Conservation (phyloP, 1,284 basidiomycete genomes). For the Leccinum fuscescens region DNA sequence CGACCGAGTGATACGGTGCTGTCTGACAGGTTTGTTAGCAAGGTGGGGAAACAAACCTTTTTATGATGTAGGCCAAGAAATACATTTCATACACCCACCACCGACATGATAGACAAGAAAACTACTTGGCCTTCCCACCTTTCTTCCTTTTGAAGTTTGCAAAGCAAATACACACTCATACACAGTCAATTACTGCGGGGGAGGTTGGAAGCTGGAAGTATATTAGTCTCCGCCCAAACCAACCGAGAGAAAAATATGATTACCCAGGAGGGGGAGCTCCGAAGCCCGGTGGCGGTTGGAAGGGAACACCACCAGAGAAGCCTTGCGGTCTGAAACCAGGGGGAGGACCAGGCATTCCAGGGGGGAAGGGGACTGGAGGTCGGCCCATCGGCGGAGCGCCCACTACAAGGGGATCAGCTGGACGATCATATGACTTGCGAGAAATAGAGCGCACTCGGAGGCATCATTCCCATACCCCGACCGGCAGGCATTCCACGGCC, state of each 20-base stretch:
- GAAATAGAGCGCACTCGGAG: constrained; percentile 65
- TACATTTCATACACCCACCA: constrained; percentile 28
- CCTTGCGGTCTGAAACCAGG: constrained; percentile 84
- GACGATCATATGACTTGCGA: constrained; percentile 13
- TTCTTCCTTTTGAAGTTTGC: constrained; percentile 16
- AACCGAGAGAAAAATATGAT: constrained; percentile 28
- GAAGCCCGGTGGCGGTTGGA: constrained; percentile 79
- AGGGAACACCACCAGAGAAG: constrained; percentile 76
- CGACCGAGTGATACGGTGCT: constrained; percentile 23
- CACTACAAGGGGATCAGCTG: constrained; percentile 40
- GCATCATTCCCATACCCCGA: constrained; percentile 95
- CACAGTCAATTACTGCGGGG: constrained; percentile 33
- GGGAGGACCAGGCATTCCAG: constrained; percentile 80
- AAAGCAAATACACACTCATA: constrained; percentile 9
- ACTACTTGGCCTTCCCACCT: constrained; percentile 29
- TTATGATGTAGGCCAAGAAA: constrained; percentile 21
- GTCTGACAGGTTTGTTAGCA: constrained; percentile 23
- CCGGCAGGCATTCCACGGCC: constrained; percentile 95
- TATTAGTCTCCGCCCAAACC: constrained; percentile 12
- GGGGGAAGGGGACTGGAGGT: constrained; percentile 82
- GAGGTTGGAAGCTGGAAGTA: constrained; percentile 38
- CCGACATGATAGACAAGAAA: constrained; percentile 20
- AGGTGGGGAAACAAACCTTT: constrained; percentile 33
- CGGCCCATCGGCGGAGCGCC: constrained; percentile 72
- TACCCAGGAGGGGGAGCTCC: constrained; percentile 80